Percentiles rank a stretch among this genome's conserved stretches.
These are phyloP conservation scores for Botrytis sinoallii DNA, from an alignment of 2,329 filamentous ascomycete species.

Conservation along the genomic window DNA sequence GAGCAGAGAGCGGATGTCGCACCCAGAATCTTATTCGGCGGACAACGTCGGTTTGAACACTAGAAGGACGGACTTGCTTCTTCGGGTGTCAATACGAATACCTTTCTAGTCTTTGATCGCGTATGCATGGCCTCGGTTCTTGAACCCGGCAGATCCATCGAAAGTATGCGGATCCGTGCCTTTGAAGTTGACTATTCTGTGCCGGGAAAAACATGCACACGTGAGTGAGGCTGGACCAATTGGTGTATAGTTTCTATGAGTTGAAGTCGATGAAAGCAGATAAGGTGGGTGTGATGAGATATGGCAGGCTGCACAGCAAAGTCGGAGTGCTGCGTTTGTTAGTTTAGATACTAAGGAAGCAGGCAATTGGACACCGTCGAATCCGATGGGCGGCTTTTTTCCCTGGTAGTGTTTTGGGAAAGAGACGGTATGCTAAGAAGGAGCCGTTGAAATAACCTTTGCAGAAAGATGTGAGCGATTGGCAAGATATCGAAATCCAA, in stretches of 20 bases:
- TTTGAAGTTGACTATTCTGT: slow-evolving; percentile 3
- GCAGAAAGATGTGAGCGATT: no score
- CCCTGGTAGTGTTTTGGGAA: no score
- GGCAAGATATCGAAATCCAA: no score
- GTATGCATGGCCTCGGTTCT: neutral
- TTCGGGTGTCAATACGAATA: neutral
- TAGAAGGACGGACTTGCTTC: neutral
- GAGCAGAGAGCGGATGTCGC: neutral
- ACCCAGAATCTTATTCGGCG: neutral
- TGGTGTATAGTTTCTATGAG: slow-evolving; percentile 20
- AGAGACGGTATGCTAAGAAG: no score
- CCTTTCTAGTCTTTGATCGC: slow-evolving; percentile 5
- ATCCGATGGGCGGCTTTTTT: no score
- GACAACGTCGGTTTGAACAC: neutral
- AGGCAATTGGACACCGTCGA: no score
- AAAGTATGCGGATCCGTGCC: neutral
- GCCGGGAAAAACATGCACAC: neutral
- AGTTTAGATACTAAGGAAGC: no score
- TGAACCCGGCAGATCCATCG: neutral
- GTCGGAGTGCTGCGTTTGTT: no score
- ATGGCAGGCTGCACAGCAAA: no score
- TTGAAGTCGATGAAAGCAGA: neutral
- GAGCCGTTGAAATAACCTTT: no score
- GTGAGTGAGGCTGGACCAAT: neutral
- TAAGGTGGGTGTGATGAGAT: no score